phyloP scores from a whole-genome alignment of 345 rosid species.

The Anacardium occidentale region DNA sequence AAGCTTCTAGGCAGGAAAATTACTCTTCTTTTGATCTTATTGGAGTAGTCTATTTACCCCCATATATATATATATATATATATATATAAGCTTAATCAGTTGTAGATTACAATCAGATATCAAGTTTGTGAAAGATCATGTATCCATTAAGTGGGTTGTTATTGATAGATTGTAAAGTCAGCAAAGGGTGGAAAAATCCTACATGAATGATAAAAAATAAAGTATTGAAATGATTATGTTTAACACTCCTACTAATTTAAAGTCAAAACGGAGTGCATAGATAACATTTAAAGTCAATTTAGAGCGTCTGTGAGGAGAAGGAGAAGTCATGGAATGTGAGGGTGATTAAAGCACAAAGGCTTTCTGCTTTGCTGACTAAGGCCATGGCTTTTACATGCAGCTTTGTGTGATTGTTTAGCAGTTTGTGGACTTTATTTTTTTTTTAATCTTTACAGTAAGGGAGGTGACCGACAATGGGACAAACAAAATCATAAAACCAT shows the following conservation, averaged over 20 bases:
- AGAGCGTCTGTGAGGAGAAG: constrained; percentile 15
- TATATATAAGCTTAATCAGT: background rate
- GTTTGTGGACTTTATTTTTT: constrained; percentile 4
- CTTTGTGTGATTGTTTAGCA: constrained; percentile 25
- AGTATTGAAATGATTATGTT: background rate
- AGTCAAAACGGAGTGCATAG: too few species aligned
- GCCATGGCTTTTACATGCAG: constrained; percentile 17
- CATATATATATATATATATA: background rate
- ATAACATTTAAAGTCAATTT: background rate
- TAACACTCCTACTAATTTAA: background rate
- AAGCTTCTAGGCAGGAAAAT: constrained; percentile 14
- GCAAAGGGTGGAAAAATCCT: too few species aligned
- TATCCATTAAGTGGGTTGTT: too few species aligned
- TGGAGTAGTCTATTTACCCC: background rate
- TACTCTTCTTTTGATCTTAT: constrained; percentile 27
- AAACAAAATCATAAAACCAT: constrained; percentile 36
- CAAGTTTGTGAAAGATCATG: too few species aligned
- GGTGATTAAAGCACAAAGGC: constrained; percentile 21
- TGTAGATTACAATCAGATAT: too few species aligned
- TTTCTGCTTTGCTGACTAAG: constrained; percentile 14
- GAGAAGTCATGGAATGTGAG: constrained; percentile 25
- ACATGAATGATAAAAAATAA: background rate
- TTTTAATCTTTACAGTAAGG: background rate
- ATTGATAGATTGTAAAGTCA: too few species aligned
- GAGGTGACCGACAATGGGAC: constrained; percentile 36